Percentiles rank a stretch among this genome's conserved stretches.
Evolutionary conservation across 1,284 basidiomycete species (phyloP).

Genomic region (Earliella scabrosa): DNA sequence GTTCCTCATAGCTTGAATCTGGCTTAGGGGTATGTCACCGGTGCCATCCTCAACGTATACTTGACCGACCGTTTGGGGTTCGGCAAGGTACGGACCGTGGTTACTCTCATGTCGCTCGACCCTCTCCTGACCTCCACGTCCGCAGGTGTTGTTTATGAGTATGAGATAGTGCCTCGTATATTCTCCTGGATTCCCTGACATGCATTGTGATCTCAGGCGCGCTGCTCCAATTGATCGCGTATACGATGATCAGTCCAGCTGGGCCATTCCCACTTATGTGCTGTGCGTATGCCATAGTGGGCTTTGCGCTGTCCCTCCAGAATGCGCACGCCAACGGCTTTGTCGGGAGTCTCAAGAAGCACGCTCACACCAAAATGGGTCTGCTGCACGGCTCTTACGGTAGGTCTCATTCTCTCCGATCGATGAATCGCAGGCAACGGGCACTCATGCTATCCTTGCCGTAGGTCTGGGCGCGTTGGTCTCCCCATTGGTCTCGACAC

Average conservation of each 20-base stretch:
- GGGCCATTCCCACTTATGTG: slow-evolving; percentile 73
- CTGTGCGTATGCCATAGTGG: slow-evolving; percentile 60
- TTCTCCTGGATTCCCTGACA: not conserved
- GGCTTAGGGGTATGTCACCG: slow-evolving; percentile 55
- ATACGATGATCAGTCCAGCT: slow-evolving; percentile 51
- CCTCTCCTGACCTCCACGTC: not conserved
- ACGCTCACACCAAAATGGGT: slow-evolving; percentile 54
- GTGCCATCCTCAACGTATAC: slow-evolving; percentile 56
- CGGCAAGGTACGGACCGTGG: slow-evolving; percentile 55
- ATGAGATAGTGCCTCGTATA: not conserved
- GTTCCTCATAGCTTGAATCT: not conserved
- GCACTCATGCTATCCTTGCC: not conserved
- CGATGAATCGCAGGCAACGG: not conserved
- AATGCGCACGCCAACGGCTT: slow-evolving; percentile 63
- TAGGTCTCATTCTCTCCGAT: slow-evolving; percentile 16
- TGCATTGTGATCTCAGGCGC: slow-evolving; percentile 37
- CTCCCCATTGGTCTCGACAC: slow-evolving; percentile 64
- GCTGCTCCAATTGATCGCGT: slow-evolving; percentile 50
- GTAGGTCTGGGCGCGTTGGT: slow-evolving; percentile 64
- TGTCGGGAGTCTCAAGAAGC: slow-evolving; percentile 47
- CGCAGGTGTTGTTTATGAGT: slow-evolving; percentile 41
- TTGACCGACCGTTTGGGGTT: slow-evolving; percentile 62
- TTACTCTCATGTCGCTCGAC: too few species aligned
- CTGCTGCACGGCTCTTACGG: slow-evolving; percentile 60
- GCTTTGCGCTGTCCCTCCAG: slow-evolving; percentile 57